Conservation (phyloP, 2,329 filamentous ascomycete genomes). For the Epicoccum nigrum region DNA sequence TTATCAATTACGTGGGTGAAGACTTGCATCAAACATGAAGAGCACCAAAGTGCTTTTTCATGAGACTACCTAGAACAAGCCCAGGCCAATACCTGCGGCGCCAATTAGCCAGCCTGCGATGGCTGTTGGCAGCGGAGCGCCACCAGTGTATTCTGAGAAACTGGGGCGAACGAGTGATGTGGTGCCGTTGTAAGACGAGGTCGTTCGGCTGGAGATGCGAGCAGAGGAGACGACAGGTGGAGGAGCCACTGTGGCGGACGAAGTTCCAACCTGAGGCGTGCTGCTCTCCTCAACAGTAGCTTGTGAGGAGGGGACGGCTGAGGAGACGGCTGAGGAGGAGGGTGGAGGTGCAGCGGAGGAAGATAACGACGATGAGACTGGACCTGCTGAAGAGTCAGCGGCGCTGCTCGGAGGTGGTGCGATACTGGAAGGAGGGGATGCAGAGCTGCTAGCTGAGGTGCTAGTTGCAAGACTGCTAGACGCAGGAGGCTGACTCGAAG, state of each 20-base stretch:
- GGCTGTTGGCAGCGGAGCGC: constrained; percentile 19
- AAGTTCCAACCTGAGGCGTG: not conserved
- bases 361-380: constrained; percentile 13
- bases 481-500: constrained; percentile 5
- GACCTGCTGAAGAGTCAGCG: constrained; percentile 21
- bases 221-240: constrained; percentile 5
- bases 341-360: not conserved
- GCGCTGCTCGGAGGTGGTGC: constrained; percentile 16
- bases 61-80: constrained; percentile 25
- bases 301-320: not conserved
- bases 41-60: constrained; percentile 3
- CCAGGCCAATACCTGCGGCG: constrained; percentile 28
- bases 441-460: not conserved
- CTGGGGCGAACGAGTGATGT: constrained; percentile 3
- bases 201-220: constrained; percentile 9
- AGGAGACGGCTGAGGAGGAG: not conserved
- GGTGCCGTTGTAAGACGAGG: constrained; percentile 10
- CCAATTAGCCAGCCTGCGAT: constrained; percentile 30
- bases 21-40: not conserved
- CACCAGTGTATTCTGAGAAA: constrained; percentile 18
- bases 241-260: not conserved
- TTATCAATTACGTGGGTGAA: constrained; percentile 6
- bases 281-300: constrained; percentile 2
- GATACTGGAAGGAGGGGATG: constrained; percentile 3
- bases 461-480: not conserved